Percentiles rank a stretch among this genome's conserved stretches.
Evolutionary conservation across 139 green algal species (phyloP).

Genomic region (Chlorella sp.): DNA sequence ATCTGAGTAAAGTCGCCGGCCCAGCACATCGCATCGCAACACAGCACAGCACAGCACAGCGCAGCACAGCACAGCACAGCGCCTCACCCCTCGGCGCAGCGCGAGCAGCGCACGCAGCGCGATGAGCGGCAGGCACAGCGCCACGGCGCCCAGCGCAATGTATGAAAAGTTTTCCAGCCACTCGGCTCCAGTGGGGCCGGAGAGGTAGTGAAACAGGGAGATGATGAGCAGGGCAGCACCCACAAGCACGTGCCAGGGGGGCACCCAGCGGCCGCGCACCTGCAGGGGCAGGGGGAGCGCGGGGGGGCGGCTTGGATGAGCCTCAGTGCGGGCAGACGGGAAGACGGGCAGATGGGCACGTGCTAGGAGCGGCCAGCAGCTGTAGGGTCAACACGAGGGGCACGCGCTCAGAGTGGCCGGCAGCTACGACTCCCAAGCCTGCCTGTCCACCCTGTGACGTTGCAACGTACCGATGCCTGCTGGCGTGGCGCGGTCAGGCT

Average conservation of each 20-base stretch:
- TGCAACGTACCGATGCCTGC: slow-evolving; percentile 6
- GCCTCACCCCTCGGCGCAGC: slow-evolving; percentile 46
- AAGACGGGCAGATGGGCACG: too few relatives aligned
- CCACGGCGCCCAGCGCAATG: slow-evolving; percentile 57
- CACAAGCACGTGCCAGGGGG: slow-evolving; percentile 42
- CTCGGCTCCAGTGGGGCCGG: slow-evolving; percentile 10
- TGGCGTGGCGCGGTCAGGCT: slow-evolving; percentile 36
- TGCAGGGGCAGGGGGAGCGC: neutral
- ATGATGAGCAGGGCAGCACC: slow-evolving; percentile 56
- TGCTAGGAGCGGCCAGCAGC: too few relatives aligned
- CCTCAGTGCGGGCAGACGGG: neutral
- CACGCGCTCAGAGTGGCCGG: too few relatives aligned
- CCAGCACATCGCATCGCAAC: neutral
- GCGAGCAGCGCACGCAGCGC: slow-evolving; percentile 37
- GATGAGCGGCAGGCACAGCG: slow-evolving; percentile 48
- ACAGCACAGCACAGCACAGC: slow-evolving; percentile 29
- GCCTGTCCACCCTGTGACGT: too few relatives aligned
- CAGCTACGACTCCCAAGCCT: too few relatives aligned
- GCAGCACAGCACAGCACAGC: neutral
- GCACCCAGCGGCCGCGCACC: slow-evolving; percentile 26
- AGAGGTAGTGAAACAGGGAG: slow-evolving; percentile 62
- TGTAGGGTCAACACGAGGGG: neutral
- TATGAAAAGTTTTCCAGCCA: slow-evolving; percentile 59
- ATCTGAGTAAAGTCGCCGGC: neutral
- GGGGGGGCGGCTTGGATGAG: too few relatives aligned